Conservation (phyloP, 176 grass and related monocot species). For the Cenchrus purpureus region DNA sequence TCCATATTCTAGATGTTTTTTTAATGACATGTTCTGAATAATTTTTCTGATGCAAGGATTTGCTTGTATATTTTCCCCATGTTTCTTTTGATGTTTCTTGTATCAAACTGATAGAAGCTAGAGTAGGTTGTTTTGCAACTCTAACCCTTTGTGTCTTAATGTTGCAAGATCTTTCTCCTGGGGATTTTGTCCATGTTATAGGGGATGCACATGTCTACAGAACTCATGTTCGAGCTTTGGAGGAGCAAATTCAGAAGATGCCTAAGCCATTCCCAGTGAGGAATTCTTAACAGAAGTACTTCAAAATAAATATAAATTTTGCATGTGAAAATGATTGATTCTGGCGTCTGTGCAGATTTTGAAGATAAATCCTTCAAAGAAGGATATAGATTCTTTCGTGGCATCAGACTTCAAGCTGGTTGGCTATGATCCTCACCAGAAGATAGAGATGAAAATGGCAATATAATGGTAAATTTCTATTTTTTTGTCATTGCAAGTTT, state of each 20-base stretch:
- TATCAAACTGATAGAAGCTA: background rate
- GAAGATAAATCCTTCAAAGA: conserved; percentile 80
- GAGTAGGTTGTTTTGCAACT: background rate
- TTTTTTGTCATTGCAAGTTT: background rate
- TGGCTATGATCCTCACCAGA: conserved; percentile 85
- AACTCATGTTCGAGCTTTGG: conserved; percentile 76
- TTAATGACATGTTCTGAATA: background rate
- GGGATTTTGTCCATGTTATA: conserved; percentile 87
- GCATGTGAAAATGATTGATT: background rate
- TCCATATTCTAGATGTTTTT: conserved; percentile 4
- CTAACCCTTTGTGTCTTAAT: background rate
- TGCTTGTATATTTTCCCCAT: background rate
- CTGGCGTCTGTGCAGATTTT: conserved; percentile 57
- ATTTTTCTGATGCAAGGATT: background rate
- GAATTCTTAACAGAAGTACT: background rate
- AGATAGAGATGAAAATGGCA: conserved; percentile 97
- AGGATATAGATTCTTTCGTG: conserved; percentile 79
- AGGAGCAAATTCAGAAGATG: conserved; percentile 85
- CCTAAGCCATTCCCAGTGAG: conserved; percentile 94
- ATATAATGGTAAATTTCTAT: conserved; percentile 49
- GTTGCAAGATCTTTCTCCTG: conserved; percentile 62
- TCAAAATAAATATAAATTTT: background rate
- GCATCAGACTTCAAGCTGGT: conserved; percentile 80
- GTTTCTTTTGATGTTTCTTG: background rate
- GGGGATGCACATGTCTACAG: conserved; percentile 95